phyloP scores from a whole-genome alignment of 495 filamentous ascomycete genomes.

The Pseudomonodictys pantanalensis region DNA sequence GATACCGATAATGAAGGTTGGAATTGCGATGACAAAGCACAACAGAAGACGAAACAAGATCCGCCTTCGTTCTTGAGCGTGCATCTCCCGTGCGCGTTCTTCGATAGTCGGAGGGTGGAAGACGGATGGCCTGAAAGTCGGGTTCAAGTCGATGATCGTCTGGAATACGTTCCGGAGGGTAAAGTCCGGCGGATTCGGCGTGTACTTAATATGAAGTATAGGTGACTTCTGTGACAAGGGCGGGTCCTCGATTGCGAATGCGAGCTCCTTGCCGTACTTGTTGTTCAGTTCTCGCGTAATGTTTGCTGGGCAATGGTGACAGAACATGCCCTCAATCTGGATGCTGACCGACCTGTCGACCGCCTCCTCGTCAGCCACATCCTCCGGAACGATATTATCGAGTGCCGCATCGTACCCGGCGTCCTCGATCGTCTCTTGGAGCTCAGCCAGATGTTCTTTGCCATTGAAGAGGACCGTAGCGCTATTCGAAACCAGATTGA shows the following conservation, averaged over 20 bases:
- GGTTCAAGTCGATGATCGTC: constrained; percentile 62
- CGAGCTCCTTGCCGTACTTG: constrained; percentile 47
- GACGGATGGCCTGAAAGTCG: constrained; percentile 62
- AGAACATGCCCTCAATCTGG: constrained; percentile 80
- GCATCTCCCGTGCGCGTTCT: constrained; percentile 68
- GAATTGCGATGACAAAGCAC: constrained; percentile 71
- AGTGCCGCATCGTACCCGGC: constrained; percentile 72
- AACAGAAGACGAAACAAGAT: constrained; percentile 59
- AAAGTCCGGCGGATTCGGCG: constrained; percentile 62
- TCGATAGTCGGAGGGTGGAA: constrained; percentile 83
- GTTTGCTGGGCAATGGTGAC: constrained; percentile 72
- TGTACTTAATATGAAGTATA: constrained; percentile 68
- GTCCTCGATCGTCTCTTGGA: constrained; percentile 72
- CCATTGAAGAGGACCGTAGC: constrained; percentile 38
- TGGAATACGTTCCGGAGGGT: constrained; percentile 74
- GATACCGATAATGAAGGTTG: constrained; percentile 86
- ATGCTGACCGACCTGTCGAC: constrained; percentile 60
- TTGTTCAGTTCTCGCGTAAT: constrained; percentile 54
- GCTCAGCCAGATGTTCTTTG: constrained; percentile 52
- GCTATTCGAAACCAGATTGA: constrained; percentile 72
- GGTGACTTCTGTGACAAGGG: constrained; percentile 52
- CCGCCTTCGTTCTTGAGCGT: constrained; percentile 33
- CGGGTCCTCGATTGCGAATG: constrained; percentile 44
- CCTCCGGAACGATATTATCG: constrained; percentile 45
- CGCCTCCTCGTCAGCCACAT: constrained; percentile 14